Conservation (phyloP, 495 filamentous ascomycete genomes). For the Hypoxylon trugodes region DNA sequence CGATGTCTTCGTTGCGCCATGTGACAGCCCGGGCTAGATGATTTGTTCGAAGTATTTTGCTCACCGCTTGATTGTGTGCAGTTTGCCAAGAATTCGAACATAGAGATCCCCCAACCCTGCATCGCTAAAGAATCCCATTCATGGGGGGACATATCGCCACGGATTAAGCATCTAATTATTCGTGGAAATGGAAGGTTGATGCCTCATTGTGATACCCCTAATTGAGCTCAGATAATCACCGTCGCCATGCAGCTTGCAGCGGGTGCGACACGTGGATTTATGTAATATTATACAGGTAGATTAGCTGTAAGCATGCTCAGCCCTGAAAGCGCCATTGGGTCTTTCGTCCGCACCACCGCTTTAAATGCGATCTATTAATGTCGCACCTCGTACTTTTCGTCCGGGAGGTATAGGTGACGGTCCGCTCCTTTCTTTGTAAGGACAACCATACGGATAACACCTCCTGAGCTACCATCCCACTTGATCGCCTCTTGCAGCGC, state of each 20-base stretch:
- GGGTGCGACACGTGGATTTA: constrained; percentile 26
- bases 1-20: constrained; percentile 20
- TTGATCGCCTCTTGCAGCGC: constrained; percentile 94
- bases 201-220: constrained; percentile 24
- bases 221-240: constrained; percentile 17
- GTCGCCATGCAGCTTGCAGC: constrained; percentile 5
- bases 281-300: constrained; percentile 42
- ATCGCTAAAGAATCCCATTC: constrained; percentile 24
- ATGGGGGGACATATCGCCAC: constrained; percentile 14
- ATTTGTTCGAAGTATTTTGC: constrained; percentile 30
- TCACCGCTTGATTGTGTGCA: constrained; percentile 44
- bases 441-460: constrained; percentile 97
- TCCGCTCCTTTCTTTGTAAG: constrained; percentile 86
- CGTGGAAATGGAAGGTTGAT: constrained; percentile 21
- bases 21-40: constrained; percentile 13
- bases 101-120: constrained; percentile 24
- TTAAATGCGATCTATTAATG: constrained; percentile 42
- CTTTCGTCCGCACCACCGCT: constrained; percentile 1
- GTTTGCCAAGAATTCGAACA: constrained; percentile 32
- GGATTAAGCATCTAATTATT: constrained; percentile 21
- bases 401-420: constrained; percentile 89
- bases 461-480: constrained; percentile 97
- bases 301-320: constrained; percentile 20
- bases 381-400: constrained; percentile 75
- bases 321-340: constrained; percentile 24